A percentile compares a stretch with the other conserved stretches of the same genome.
These are phyloP conservation scores for Crataegus laevigata DNA, from an alignment of 306 rosid genomes.

Conservation along the genomic window DNA sequence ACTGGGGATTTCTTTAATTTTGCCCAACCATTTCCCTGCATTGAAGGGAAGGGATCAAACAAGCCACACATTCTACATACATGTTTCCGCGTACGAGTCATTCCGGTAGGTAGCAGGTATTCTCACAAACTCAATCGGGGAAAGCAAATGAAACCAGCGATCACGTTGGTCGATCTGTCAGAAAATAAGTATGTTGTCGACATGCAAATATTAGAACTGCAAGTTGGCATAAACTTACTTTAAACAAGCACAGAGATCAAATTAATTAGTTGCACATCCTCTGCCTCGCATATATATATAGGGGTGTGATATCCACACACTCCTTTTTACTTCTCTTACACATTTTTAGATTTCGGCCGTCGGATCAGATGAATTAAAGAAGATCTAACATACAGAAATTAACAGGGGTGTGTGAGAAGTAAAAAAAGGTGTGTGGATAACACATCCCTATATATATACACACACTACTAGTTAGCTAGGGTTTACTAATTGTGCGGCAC, in stretches of 20 bases:
- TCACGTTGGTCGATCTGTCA: slow-evolving; percentile 10
- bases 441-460: too few relatives aligned
- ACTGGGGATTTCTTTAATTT: neutral
- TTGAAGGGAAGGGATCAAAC: neutral
- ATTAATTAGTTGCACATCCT: neutral
- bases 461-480: neutral
- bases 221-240: neutral
- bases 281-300: neutral
- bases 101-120: neutral
- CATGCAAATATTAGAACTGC: neutral
- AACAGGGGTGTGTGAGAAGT: too few relatives aligned
- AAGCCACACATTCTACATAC: neutral
- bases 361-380: too few relatives aligned
- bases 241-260: neutral
- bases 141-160: neutral
- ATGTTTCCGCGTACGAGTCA: slow-evolving; percentile 7
- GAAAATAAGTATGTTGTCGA: neutral
- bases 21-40: neutral
- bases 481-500: neutral
- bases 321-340: too few relatives aligned
- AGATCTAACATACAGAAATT: too few relatives aligned
- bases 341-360: too few relatives aligned
- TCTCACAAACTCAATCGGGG: neutral
- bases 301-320: too few relatives aligned
- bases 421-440: too few relatives aligned